phyloP scores from a whole-genome alignment of 2,329 filamentous ascomycete genomes.

The Monosporascus sp. region DNA sequence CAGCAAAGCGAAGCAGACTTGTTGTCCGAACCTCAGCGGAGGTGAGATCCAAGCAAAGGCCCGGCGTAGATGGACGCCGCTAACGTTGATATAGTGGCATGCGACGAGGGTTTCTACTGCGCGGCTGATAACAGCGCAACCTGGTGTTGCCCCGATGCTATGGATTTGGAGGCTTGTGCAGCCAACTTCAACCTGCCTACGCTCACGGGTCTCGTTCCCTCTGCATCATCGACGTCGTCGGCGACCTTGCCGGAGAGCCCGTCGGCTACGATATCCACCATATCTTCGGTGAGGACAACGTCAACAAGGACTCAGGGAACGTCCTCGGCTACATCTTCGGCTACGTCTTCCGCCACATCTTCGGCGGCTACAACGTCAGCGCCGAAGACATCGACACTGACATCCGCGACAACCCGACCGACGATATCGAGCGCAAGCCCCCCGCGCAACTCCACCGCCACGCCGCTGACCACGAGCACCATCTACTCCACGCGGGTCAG shows the following conservation, averaged over 20 bases:
- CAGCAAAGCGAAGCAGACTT: conserved; percentile 47
- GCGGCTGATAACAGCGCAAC: conserved; percentile 47
- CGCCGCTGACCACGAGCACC: conserved; percentile 15
- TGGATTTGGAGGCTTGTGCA: conserved; percentile 51
- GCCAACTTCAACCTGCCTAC: conserved; percentile 37
- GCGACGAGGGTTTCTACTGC: conserved; percentile 58
- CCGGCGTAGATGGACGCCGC: background rate
- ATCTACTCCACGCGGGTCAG: conserved; percentile 43
- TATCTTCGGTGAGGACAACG: background rate
- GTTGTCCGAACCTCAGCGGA: conserved; percentile 52
- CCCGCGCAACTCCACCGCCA: background rate
- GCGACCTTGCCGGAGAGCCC: conserved; percentile 5
- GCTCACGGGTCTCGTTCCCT: conserved; percentile 33
- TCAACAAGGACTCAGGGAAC: conserved; percentile 1
- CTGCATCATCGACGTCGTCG: conserved; percentile 32
- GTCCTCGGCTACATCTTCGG: background rate
- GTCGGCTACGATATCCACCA: conserved; percentile 3
- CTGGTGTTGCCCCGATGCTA: conserved; percentile 55
- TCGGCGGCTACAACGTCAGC: no score
- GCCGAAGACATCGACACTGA: no score
- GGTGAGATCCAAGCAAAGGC: conserved; percentile 37
- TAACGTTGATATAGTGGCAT: conserved; percentile 44
- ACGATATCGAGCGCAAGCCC: no score
- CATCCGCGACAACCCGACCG: no score
- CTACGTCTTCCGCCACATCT: conserved; percentile 1